Evolutionary conservation across 2,329 filamentous ascomycete species (phyloP), one percentile per base, ranked within the genome.

Genomic region (Trichoderma semiorbis): DNA sequence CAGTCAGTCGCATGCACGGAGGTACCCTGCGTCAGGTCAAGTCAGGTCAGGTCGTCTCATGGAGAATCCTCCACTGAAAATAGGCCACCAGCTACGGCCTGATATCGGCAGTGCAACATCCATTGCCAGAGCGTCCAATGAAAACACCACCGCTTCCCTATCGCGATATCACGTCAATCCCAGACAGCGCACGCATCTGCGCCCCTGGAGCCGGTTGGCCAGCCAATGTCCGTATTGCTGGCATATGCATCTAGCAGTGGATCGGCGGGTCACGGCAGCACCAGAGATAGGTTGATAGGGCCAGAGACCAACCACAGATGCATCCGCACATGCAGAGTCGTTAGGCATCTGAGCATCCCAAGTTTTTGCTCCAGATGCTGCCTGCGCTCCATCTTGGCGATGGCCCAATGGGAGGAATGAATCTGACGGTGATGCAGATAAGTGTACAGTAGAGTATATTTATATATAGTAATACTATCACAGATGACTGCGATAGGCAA

Each of bases 191-290:
- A 69, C 55, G 57, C 67, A 61, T 69, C 67, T 32, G 39, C 28
- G 47, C 57, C 57, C 67, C 55, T 62, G n/a, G 57, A 50, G 57
- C 67, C 67, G 57, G 57, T 69, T 69, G 67, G 67, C 67, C 57
- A 62, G 67, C 34, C 55, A 69, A 57, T 69, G 57, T 36, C 67
- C 55, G 67, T 47, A 69, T 62, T 69, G 57, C 67, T 69, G 67
- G 57, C 57, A 69, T 69, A 69, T 69, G 67, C 67, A 69, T 36
- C 57, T n/a, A 21, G 36, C 57, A 53, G 67, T 69, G 67, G 67
- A 69, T 69, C 67, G 67, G 67, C 67, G 57, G 57, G 67, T 61
- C 67, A 26, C 39, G 57, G 67, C 57, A 53, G 55, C 30, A 8
- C 67, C 26, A 34, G 58, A 69, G 66, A 69, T 61, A 69, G 24